Evolutionary conservation across 2,329 filamentous ascomycete genomes (phyloP), one percentile per base, ranked within the genome.

Genomic region (Sclerotinia glacialis): DNA sequence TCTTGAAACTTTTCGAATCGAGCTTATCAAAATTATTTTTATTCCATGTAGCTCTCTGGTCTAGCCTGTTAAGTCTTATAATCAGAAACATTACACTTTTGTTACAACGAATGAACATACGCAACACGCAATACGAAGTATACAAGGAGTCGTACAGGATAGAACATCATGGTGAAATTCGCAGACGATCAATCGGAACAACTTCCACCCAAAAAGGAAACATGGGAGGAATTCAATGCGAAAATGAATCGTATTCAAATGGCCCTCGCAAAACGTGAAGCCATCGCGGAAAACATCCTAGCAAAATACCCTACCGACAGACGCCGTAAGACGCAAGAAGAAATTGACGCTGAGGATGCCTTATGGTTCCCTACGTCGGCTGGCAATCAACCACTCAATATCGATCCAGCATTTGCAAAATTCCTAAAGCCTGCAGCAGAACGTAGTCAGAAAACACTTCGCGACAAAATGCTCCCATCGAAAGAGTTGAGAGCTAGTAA

Each of bases 261-360:
- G 28, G 74, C 73, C 9, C 69, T 76, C 49, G 74, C 76, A 56
- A 75, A 74, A 61, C 72, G 71, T 46, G 75, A 77, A 69, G 69
- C 70, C 21, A 70, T 76, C 44, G 71, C 77, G 52, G 64, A 65
- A 65, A 65, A 65, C 18, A 65, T 65, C 49, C 64, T 65, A 18
- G 64, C 64, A 42, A 73, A 74, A 50, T 74, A 73, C 58, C 76
- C 74, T 74, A 72, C 71, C 37, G 67, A 71, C 8, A 70, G 72
- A 14, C 70, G 69, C 8, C 54, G 65, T 28, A 74, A 75, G 65
- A 74, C 75, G n/a, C 65, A 74, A 50, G 75, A 72, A 67, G 72
- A 77, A 65, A 69, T 76, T n/a, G 73, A 76, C 34, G 75, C 74
- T 11, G 74, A 76, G 69, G 74, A 77, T 68, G 72, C 70, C 2